Evolutionary conservation across 108 stramenopile species (phyloP).

Genomic region (Asterionellopsis glacialis): DNA sequence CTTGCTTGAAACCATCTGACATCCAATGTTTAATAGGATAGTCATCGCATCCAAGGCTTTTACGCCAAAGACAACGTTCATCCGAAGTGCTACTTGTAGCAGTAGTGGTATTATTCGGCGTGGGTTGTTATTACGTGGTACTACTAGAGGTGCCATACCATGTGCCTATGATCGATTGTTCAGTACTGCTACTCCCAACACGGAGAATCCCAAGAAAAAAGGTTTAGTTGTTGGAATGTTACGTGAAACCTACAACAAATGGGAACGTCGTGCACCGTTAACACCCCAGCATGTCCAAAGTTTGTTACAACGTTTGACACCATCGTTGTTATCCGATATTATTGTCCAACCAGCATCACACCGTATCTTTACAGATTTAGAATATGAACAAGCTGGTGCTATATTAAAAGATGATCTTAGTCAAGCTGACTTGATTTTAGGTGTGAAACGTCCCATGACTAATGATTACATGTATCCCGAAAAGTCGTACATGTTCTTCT

Average conservation of each 20-base stretch:
- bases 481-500: slow-evolving; percentile 80
- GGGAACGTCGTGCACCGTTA: slow-evolving; percentile 59
- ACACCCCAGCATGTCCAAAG: slow-evolving; percentile 43
- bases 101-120: no score
- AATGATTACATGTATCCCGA: slow-evolving; percentile 34
- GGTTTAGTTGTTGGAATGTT: slow-evolving; percentile 34
- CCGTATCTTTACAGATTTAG: slow-evolving; percentile 65
- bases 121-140: no score
- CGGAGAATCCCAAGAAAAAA: no score
- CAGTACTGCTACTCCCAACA: no score
- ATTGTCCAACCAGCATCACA: slow-evolving; percentile 64
- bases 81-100: no score
- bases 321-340: slow-evolving; percentile 18
- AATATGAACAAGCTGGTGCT: slow-evolving; percentile 70
- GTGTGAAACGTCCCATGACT: slow-evolving; percentile 67
- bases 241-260: slow-evolving; percentile 58
- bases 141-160: no score
- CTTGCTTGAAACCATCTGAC: no score
- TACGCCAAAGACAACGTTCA: no score
- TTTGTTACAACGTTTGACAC: slow-evolving; percentile 7
- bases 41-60: no score
- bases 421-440: slow-evolving; percentile 61
- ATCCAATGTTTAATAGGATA: no score
- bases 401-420: slow-evolving; percentile 57
- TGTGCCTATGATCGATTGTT: no score